These are phyloP conservation scores for Fistulinella cinereoalba DNA, from an alignment of 1,284 basidiomycete species.

Conservation along the genomic window DNA sequence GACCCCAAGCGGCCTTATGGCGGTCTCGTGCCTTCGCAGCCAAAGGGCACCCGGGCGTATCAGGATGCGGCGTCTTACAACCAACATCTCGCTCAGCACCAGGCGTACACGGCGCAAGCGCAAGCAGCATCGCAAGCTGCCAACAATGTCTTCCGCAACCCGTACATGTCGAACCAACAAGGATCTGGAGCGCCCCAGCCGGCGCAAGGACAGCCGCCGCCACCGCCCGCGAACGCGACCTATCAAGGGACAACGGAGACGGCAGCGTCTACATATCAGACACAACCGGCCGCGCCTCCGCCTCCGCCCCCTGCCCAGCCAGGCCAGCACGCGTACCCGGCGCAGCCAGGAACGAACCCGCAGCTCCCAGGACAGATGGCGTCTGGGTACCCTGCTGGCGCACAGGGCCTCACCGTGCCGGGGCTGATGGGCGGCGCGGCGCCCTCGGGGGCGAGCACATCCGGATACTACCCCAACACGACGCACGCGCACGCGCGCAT, in stretches of 20 bases:
- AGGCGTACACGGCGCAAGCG: slow-evolving; percentile 86
- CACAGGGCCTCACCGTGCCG: slow-evolving; percentile 25
- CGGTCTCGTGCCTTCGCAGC: slow-evolving; percentile 83
- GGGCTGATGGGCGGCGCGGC: slow-evolving; percentile 51
- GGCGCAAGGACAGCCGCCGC: slow-evolving; percentile 35
- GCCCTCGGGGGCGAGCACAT: slow-evolving; percentile 33
- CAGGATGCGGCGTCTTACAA: slow-evolving; percentile 94
- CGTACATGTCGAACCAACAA: slow-evolving; percentile 59
- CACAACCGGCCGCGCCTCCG: slow-evolving; percentile 23
- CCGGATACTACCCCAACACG: slow-evolving; percentile 65
- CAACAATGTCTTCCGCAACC: slow-evolving; percentile 66
- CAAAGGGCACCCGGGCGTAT: slow-evolving; percentile 78
- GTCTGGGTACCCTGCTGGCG: slow-evolving; percentile 43
- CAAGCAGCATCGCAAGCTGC: slow-evolving; percentile 67
- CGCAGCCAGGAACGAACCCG: slow-evolving; percentile 23
- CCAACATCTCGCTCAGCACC: slow-evolving; percentile 92
- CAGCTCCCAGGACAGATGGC: slow-evolving; percentile 25
- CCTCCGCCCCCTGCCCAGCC: slow-evolving; percentile 36
- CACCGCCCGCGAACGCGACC: slow-evolving; percentile 23
- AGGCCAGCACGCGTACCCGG: slow-evolving; percentile 25
- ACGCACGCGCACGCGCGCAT: slow-evolving; percentile 49
- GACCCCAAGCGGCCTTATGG: slow-evolving; percentile 91
- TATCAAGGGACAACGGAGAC: slow-evolving; percentile 22
- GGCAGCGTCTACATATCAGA: slow-evolving; percentile 17
- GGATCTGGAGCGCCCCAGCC: slow-evolving; percentile 34